Conservation (phyloP, 257 asterid species). For the Jaltomata sinuosa region DNA sequence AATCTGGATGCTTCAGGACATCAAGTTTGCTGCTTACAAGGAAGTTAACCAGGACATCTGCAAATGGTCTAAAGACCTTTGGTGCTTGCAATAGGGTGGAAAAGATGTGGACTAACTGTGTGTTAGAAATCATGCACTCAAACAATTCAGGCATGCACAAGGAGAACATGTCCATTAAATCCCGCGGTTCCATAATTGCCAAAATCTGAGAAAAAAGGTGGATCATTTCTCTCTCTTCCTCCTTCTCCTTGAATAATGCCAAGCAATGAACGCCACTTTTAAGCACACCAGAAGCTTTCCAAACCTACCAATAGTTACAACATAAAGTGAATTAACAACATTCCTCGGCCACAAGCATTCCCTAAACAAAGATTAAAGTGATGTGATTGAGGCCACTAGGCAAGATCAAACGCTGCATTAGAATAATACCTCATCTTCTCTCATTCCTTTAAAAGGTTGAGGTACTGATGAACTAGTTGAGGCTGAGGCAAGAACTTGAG, state of each 20-base stretch:
- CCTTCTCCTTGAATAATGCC: slow-evolving; percentile 94
- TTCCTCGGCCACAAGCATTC: background rate
- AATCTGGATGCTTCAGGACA: slow-evolving; percentile 94
- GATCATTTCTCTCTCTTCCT: slow-evolving; percentile 97
- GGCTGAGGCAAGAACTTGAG: slow-evolving; percentile 63
- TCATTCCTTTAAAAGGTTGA: slow-evolving; percentile 89
- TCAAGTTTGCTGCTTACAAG: slow-evolving; percentile 95
- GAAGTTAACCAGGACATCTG: slow-evolving; percentile 93
- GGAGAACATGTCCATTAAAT: slow-evolving; percentile 97
- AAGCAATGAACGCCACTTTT: slow-evolving; percentile 97
- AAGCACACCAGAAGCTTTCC: slow-evolving; percentile 97
- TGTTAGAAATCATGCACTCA: slow-evolving; percentile 95
- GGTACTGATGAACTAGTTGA: slow-evolving; percentile 59
- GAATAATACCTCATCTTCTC: slow-evolving; percentile 85
- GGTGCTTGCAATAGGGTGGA: slow-evolving; percentile 90
- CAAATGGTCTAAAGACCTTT: slow-evolving; percentile 94
- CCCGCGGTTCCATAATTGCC: slow-evolving; percentile 98
- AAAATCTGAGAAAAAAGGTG: slow-evolving; percentile 82
- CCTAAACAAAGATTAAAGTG: background rate
- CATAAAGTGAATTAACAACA: background rate
- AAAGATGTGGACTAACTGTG: slow-evolving; percentile 86
- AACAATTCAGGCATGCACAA: slow-evolving; percentile 98
- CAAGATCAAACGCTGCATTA: background rate
- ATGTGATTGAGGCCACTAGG: background rate
- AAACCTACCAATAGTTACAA: slow-evolving; percentile 47